Base-by-base conservation (phyloP, 2,329 filamentous ascomycete species). In the Metarhizium anisopliae region DNA sequence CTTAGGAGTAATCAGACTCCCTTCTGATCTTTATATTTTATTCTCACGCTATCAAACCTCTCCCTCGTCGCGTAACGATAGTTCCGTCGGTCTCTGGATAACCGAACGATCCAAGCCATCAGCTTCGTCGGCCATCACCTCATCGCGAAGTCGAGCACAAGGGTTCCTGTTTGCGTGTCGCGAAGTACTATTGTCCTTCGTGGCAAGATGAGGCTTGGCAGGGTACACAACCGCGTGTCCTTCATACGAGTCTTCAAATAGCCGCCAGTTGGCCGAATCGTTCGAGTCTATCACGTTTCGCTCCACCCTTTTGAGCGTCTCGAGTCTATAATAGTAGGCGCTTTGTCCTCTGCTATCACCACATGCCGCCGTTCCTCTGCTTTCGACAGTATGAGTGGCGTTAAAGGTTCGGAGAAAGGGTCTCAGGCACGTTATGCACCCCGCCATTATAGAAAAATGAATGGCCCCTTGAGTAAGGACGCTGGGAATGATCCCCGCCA, bases 401-500 rank as follows among this genome's bases (percentile, higher is more conserved):
- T 47, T 51, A 16, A 59, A 57, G 3, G 54, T 56, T 14, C 35
- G 49, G n/a, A 57, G 51, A 18, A 59, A 58, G 3, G 58, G 58
- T 20, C 52, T 55, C 11, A 59, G 49, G 16, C 55, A 50, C 5
- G 58, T 55, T 20, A 59, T 47, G 20, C 55, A 57, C 10, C 52
- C 52, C 20, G 55, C 53, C 2, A 54, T 36, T 14, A 59, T 55
- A 40, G 55, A 54, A 47, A 57, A 55, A 11, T 59, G 55, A 4
- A 57, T 50, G 2, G 47, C 55, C 20, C 32, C 55, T n/a, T 54
- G 20, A n/a, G 55, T 55, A 14, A 57, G 25, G 10, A 59, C 55
- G 42, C 52, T 50, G n/a, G 55, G 40, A 11, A 55, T 42, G 6
- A 59, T 50, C 29, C 32, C 57, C 4, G 47, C 35, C 4, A 57